phyloP scores from a whole-genome alignment of 176 grass and related monocot species.

The Oryza nivara region DNA sequence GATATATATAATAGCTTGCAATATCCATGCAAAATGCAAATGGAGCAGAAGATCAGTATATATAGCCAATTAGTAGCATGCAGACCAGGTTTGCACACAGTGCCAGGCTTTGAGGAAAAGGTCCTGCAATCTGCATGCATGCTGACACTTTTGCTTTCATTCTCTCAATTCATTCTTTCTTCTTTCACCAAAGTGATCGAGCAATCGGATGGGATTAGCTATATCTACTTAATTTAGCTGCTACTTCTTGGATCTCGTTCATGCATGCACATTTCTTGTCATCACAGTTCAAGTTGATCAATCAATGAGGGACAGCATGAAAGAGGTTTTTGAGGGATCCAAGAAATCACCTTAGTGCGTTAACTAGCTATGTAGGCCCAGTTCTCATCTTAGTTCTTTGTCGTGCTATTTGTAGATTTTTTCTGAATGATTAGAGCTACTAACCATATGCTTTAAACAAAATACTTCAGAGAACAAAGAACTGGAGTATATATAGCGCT shows the following conservation, averaged over 20 bases:
- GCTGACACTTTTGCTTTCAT: background rate
- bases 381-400: too few species aligned
- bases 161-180: background rate
- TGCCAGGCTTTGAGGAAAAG: conserved; percentile 41
- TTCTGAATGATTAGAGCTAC: background rate
- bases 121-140: background rate
- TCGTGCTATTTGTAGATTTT: too few species aligned
- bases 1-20: background rate
- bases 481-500: background rate
- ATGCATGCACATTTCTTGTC: background rate
- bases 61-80: background rate
- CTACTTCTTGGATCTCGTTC: conserved; percentile 3
- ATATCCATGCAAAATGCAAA: background rate
- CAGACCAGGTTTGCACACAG: conserved; percentile 40
- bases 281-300: background rate
- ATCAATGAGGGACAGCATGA: background rate
- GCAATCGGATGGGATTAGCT: background rate
- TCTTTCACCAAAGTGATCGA: background rate
- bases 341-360: background rate
- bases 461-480: background rate
- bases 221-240: background rate
- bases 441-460: background rate
- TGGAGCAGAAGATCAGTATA: background rate
- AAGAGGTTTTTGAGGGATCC: conserved; percentile 7
- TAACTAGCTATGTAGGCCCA: background rate